These are phyloP conservation scores for Tricholoma bakamatsutake DNA, from an alignment of 768 basidiomycete species.

Conservation along the genomic window DNA sequence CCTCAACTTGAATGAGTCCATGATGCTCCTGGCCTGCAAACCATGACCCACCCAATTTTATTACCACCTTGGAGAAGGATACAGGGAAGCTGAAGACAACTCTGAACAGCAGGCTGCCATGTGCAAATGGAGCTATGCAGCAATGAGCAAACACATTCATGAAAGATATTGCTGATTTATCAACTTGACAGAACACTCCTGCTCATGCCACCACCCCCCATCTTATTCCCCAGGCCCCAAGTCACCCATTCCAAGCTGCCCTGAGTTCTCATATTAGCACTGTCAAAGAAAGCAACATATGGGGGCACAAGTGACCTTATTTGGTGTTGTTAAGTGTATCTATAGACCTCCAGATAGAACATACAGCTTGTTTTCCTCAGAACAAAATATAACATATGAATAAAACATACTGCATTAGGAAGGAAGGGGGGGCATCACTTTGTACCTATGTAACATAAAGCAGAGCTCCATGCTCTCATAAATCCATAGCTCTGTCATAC, in stretches of 20 bases:
- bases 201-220: too few relatives aligned
- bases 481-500: too few relatives aligned
- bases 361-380: not conserved
- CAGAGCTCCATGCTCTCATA: too few relatives aligned
- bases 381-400: not conserved
- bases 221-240: not conserved
- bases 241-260: not conserved
- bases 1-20: too few relatives aligned
- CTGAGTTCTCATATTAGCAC: not conserved
- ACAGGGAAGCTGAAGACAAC: not conserved
- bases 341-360: not conserved
- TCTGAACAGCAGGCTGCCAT: not conserved
- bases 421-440: constrained; percentile 3
- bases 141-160: not conserved
- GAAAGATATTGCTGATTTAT: too few relatives aligned
- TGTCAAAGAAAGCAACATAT: not conserved
- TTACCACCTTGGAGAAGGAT: not conserved
- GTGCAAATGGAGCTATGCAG: not conserved
- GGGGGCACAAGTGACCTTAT: not conserved
- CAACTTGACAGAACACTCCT: too few relatives aligned
- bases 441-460: too few relatives aligned
- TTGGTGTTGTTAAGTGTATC: not conserved
- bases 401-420: not conserved
- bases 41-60: not conserved
- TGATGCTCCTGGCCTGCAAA: not conserved